Evolutionary conservation across 768 basidiomycete genomes (phyloP), one percentile per base, ranked within the genome.

Genomic region (Baorangia bicolor): DNA sequence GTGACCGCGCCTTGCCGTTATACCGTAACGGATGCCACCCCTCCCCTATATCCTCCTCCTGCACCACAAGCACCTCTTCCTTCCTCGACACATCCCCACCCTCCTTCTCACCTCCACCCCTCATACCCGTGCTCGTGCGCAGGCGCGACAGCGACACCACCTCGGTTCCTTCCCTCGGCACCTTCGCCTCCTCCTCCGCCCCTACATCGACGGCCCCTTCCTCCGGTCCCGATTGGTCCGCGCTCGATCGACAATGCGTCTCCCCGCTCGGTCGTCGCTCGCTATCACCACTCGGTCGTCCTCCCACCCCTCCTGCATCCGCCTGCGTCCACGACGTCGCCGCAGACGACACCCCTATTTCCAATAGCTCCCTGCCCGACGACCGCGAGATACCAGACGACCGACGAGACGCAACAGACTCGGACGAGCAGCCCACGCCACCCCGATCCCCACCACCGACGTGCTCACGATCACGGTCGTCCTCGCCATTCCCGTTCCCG

Each of bases 91-190:
- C 44, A n/a, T 48, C 49, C 14, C 35, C 54, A 20, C 27, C 45
- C 18, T 5, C 31, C 34, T 41, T 42, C 27, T 41, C 50, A 50
- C 44, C 25, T n/a, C 27, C 49, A n/a, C 60, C 59, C 41, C 54
- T 56, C 43, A 64, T 66, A 27, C 59, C 64, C 11, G 63, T 66
- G 40, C 64, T 58, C 14, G 73, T 69, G 35, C 71, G 65, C 33
- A 71, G 62, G 20, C 64, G 74, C 27, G 73, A 74, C 4, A 65
- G 70, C 41, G 73, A 70, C 23, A 70, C 43, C 25, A 49, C 64
- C 45, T 68, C 66, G 11, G 49, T 5, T 45, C 54, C 49, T 18
- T 55, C 42, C n/a, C 16, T 20, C 12, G 37, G n/a, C 31, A 30
- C 20, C 28, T 14, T 34, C 28, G 14, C 23, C 33, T 49, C 47